Base-by-base conservation (phyloP, 2,329 filamentous ascomycete species). In the Aplosporella prunicola region DNA sequence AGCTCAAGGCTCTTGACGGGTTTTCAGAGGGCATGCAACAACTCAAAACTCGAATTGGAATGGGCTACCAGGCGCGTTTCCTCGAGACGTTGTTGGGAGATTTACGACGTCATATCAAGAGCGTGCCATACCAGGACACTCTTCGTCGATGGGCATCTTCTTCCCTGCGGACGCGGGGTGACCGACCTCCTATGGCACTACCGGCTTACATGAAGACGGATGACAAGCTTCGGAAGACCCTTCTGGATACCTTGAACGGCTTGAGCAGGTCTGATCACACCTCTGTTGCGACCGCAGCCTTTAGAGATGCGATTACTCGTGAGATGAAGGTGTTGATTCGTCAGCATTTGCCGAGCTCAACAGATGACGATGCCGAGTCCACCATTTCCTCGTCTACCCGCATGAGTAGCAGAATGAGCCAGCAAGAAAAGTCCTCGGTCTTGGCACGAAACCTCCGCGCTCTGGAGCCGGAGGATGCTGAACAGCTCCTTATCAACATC, bases 301-400 rank as follows among this genome's bases (percentile, higher is more conserved):
- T 91, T 58, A 77, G 89, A 46, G 87, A 93, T 26, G 74, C 83
- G 1, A 77, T 93, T 9, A 65, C 93, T 44, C 79, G 83, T 33
- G 91, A 98, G 58, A 80, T 96, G 56, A 82, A 89, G 50, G 78
- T 76, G 22, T 67, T 96, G 32, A 89, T 98, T 33, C 76, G 87
- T 37, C 76, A 78, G 40, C 82, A 89, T 16, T 69, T 98, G 25
- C 91, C 91, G 1, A 94, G 87, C 52, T 93, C 89, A 9, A 91
- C 78, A 49, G 91, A 98, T 43, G 89, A 96, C 47, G 91, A 98
- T 54, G 84, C 81, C 43, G 85, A 91, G 55, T 93, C 87, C 0
- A 81, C 89, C 65, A 79, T 89, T 61, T 88, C 88, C 1, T 72
- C 79, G 1, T 93, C 88, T 3, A 95, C 89, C 1, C 67, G 76